Percentiles rank a stretch among this genome's conserved stretches.
phyloP scores from a whole-genome alignment of 352 stramenopile genomes.

The Phytophthora pisi region DNA sequence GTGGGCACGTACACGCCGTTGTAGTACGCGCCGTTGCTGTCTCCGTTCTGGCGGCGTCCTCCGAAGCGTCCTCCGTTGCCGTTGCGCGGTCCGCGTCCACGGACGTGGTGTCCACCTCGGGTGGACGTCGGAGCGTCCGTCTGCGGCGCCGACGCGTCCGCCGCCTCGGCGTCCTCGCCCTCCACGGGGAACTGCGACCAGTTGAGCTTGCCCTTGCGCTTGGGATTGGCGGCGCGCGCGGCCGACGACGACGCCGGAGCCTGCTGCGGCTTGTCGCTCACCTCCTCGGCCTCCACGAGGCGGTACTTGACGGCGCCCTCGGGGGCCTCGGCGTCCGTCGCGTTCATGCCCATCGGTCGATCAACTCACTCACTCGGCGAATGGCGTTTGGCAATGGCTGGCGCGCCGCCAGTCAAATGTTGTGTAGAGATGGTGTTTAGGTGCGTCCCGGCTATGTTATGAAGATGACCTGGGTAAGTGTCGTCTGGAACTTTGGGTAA shows the following conservation, averaged over 20 bases:
- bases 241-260: constrained; percentile 1
- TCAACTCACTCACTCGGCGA: not conserved
- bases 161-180: constrained; percentile 31
- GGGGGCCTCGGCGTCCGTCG: constrained; percentile 21
- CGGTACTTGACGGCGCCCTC: constrained; percentile 76
- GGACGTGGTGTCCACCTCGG: constrained; percentile 17
- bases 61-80: constrained; percentile 33
- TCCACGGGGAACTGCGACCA: constrained; percentile 75
- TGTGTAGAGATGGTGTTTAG: not conserved
- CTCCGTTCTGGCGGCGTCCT: constrained; percentile 47
- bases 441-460: too few relatives aligned
- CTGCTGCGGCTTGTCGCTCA: constrained; percentile 44
- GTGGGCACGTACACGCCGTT: constrained; percentile 86
- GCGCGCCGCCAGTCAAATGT: not conserved
- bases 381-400: not conserved
- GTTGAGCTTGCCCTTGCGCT: constrained; percentile 79
- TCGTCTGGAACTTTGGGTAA: not conserved
- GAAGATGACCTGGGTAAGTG: not conserved
- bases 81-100: constrained; percentile 24
- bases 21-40: constrained; percentile 68
- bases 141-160: not conserved
- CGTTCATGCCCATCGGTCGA: constrained; percentile 35
- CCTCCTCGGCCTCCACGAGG: constrained; percentile 84
- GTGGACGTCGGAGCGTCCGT: constrained; percentile 10
- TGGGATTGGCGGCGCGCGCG: constrained; percentile 20